These are phyloP conservation scores for Iris macrosiphon DNA, from an alignment of 106 monocot species.

Conservation along the genomic window DNA sequence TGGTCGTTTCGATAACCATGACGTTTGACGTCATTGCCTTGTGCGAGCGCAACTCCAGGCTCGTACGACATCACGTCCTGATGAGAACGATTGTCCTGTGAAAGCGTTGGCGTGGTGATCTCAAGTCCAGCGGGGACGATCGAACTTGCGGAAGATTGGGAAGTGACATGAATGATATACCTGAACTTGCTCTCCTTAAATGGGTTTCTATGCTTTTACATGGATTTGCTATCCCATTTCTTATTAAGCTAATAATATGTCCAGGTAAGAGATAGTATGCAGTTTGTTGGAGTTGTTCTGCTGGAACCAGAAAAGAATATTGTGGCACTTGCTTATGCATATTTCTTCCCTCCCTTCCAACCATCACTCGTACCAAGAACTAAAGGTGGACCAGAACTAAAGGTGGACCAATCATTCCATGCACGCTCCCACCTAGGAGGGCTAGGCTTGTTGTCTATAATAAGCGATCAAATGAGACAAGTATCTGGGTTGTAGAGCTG, in stretches of 20 bases:
- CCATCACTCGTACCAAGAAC: constrained; percentile 84
- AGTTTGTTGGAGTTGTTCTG: constrained; percentile 90
- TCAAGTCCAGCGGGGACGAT: too few species aligned
- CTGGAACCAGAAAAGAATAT: constrained; percentile 83
- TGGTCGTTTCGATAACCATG: too few species aligned
- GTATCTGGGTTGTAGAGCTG: constrained; percentile 86
- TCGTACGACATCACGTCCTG: too few species aligned
- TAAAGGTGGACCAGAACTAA: too few species aligned
- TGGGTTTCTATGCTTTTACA: neutral
- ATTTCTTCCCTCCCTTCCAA: constrained; percentile 98
- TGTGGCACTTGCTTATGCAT: constrained; percentile 96
- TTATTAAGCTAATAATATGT: constrained; percentile 1
- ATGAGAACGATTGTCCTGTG: too few species aligned
- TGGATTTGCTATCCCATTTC: too few species aligned
- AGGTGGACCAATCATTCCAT: constrained; percentile 85
- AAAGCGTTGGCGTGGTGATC: too few species aligned
- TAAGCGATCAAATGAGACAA: constrained; percentile 92
- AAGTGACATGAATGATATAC: too few species aligned
- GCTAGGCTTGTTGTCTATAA: constrained; percentile 92
- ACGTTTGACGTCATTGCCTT: too few species aligned
- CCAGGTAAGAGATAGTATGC: constrained; percentile 93
- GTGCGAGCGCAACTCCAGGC: too few species aligned
- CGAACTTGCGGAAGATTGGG: too few species aligned
- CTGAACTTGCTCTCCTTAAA: neutral
- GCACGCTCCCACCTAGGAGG: constrained; percentile 79